phyloP scores from a whole-genome alignment of 2,329 filamentous ascomycete species.

The Colletotrichum graminicola region DNA sequence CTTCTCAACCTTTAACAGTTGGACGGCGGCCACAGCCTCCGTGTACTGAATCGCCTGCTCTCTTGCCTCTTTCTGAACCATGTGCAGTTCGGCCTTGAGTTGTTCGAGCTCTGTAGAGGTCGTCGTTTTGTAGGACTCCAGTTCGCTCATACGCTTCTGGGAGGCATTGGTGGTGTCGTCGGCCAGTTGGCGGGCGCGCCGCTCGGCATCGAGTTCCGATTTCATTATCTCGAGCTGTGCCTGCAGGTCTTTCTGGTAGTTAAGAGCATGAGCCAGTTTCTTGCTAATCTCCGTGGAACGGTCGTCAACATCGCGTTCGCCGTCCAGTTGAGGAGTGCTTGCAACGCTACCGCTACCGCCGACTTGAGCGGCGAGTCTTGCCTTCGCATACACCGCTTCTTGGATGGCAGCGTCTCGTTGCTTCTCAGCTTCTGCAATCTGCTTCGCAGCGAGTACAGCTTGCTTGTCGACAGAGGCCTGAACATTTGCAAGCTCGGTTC shows the following conservation, averaged over 20 bases:
- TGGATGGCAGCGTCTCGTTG: conserved; percentile 94
- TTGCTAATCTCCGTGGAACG: conserved; percentile 81
- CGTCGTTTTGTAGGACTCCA: conserved; percentile 86
- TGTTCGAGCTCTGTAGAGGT: conserved; percentile 88
- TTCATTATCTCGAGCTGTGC: conserved; percentile 77
- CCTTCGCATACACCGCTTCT: conserved; percentile 95
- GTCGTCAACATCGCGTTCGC: conserved; percentile 71
- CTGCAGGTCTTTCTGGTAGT: conserved; percentile 83
- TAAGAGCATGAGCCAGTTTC: conserved; percentile 85
- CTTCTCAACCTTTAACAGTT: conserved; percentile 88
- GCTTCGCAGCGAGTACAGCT: conserved; percentile 84
- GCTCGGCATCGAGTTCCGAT: conserved; percentile 84
- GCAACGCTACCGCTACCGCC: conserved; percentile 76
- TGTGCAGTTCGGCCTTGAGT: conserved; percentile 86
- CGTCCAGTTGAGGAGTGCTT: conserved; percentile 70
- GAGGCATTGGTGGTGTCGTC: conserved; percentile 89
- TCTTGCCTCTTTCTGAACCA: conserved; percentile 80
- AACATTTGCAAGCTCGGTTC: conserved; percentile 87
- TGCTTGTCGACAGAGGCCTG: conserved; percentile 92
- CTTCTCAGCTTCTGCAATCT: conserved; percentile 93
- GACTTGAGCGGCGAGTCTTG: conserved; percentile 84
- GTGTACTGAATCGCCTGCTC: conserved; percentile 84
- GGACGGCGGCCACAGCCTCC: conserved; percentile 80
- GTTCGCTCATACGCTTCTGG: conserved; percentile 83
- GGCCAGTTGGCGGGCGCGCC: conserved; percentile 81